Conservation (phyloP, 2,329 filamentous ascomycete species). For the Phialocephala subalpina region DNA sequence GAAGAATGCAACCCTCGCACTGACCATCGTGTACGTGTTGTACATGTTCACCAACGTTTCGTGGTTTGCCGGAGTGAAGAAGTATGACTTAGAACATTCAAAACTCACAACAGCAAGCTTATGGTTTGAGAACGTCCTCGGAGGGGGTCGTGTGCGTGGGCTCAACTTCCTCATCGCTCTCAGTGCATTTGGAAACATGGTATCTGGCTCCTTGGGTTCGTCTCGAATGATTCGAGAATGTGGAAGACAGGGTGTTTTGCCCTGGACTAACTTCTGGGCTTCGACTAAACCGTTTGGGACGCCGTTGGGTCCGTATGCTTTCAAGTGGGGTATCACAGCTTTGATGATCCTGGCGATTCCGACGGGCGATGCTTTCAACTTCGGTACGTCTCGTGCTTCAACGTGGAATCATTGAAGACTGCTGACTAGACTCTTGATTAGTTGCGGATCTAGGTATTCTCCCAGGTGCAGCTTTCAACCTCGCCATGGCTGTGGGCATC, state of each 20-base stretch:
- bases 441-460: constrained; percentile 68
- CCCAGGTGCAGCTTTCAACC: constrained; percentile 63
- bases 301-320: constrained; percentile 63
- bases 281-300: constrained; percentile 70
- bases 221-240: constrained; percentile 67
- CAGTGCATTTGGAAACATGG: constrained; percentile 57
- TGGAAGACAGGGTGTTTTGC: constrained; percentile 66
- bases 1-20: constrained; percentile 55
- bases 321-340: constrained; percentile 65
- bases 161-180: constrained; percentile 56
- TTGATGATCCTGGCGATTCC: constrained; percentile 68
- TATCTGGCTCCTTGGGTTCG: constrained; percentile 58
- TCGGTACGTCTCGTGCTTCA: constrained; percentile 49
- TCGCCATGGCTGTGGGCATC: constrained; percentile 64
- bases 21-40: constrained; percentile 58
- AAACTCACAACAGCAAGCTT: constrained; percentile 51
- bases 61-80: constrained; percentile 64
- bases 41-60: constrained; percentile 67
- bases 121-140: constrained; percentile 62
- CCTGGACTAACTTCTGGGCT: constrained; percentile 67
- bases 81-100: constrained; percentile 59
- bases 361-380: constrained; percentile 70
- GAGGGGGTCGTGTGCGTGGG: constrained; percentile 52
- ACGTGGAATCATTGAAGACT: background rate
- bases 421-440: constrained; percentile 12